Conservation (phyloP, 2,329 filamentous ascomycete species). For the Ambrosiella cleistominuta region DNA sequence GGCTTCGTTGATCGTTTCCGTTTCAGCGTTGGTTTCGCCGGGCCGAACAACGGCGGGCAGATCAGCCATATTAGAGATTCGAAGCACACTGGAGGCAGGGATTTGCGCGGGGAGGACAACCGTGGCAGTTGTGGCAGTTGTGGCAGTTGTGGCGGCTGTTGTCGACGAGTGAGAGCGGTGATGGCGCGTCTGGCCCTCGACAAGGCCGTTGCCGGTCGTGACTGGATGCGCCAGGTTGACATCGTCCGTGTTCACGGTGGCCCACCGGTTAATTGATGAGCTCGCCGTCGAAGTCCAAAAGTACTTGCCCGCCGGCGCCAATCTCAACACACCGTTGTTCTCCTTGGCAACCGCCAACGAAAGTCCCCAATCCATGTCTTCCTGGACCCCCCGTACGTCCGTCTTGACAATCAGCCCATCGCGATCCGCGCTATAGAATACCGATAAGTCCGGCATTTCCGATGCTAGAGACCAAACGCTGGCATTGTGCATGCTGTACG, state of each 20-base stretch:
- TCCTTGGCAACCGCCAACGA: slow-evolving; percentile 87
- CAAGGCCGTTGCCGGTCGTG: background rate
- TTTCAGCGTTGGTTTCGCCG: slow-evolving; percentile 26
- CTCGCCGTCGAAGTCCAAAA: slow-evolving; percentile 83
- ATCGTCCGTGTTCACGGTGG: slow-evolving; percentile 64
- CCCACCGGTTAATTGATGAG: slow-evolving; percentile 86
- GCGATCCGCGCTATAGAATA: slow-evolving; percentile 91
- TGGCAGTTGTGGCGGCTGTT: background rate
- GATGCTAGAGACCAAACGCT: slow-evolving; percentile 95
- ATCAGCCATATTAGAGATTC: slow-evolving; percentile 66
- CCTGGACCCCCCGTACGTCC: slow-evolving; percentile 56
- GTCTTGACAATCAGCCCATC: slow-evolving; percentile 93
- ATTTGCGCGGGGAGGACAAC: slow-evolving; percentile 37
- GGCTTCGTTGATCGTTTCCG: slow-evolving; percentile 17
- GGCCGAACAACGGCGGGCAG: slow-evolving; percentile 46
- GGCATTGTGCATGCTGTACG: slow-evolving; percentile 95
- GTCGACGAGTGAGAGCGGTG: slow-evolving; percentile 8
- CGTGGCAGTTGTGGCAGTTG: slow-evolving; percentile 32
- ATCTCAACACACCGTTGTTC: slow-evolving; percentile 59
- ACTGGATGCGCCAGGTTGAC: slow-evolving; percentile 37
- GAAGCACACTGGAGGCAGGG: slow-evolving; percentile 57
- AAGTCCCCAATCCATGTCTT: slow-evolving; percentile 62
- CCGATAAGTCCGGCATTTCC: slow-evolving; percentile 62
- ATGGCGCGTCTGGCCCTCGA: background rate
- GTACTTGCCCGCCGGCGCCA: slow-evolving; percentile 52